A percentile compares a stretch with the other conserved stretches of the same genome.
phyloP scores from a whole-genome alignment of 768 basidiomycete genomes.

The Calocybe cyanea region DNA sequence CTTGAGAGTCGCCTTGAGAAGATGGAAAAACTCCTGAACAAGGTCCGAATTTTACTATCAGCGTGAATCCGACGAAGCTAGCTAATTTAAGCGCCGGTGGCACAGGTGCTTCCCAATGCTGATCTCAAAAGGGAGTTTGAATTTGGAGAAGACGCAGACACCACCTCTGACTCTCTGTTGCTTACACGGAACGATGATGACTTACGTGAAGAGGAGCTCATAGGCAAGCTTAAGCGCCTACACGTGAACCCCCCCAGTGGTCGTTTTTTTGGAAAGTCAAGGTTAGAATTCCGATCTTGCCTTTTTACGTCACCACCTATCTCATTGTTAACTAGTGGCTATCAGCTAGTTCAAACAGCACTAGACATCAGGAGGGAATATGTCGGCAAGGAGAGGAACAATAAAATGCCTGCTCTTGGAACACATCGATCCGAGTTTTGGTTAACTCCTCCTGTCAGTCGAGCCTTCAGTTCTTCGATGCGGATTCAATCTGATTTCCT shows the following conservation, averaged over 20 bases:
- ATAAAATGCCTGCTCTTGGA: slow-evolving; percentile 19
- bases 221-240: slow-evolving; percentile 30
- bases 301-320: background rate
- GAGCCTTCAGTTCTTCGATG: background rate
- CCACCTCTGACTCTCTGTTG: slow-evolving; percentile 29
- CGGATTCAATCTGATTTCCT: background rate
- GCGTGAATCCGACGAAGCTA: background rate
- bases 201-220: slow-evolving; percentile 23
- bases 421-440: slow-evolving; percentile 46
- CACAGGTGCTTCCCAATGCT: slow-evolving; percentile 51
- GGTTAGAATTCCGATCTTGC: slow-evolving; percentile 20
- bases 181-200: slow-evolving; percentile 32
- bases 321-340: slow-evolving; percentile 31
- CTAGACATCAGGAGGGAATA: slow-evolving; percentile 55
- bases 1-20: slow-evolving; percentile 61
- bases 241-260: slow-evolving; percentile 33
- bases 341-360: slow-evolving; percentile 50
- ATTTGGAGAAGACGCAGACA: slow-evolving; percentile 28
- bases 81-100: slow-evolving; percentile 13
- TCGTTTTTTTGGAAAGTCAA: slow-evolving; percentile 49
- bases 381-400: slow-evolving; percentile 31
- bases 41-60: slow-evolving; percentile 26
- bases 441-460: slow-evolving; percentile 23
- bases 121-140: slow-evolving; percentile 62
- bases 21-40: slow-evolving; percentile 57